A percentile compares a stretch with the other conserved stretches of the same genome.
Conservation (phyloP, 495 filamentous ascomycete species). For the Penicillium bovifimosum region DNA sequence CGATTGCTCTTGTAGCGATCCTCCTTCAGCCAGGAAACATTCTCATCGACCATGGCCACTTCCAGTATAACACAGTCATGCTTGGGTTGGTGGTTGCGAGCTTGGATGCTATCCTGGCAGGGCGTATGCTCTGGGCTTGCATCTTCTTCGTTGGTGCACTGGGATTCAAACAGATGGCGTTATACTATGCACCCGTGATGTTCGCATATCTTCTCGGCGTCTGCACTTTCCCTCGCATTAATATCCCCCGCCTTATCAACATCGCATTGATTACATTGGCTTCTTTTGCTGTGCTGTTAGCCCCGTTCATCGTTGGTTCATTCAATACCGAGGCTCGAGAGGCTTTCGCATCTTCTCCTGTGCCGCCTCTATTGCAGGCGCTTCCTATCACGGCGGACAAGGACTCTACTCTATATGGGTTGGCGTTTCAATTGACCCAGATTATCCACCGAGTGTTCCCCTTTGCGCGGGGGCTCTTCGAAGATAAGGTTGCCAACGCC, state of each 20-base stretch:
- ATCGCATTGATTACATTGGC: conserved; percentile 67
- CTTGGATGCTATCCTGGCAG: conserved; percentile 81
- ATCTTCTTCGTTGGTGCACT: conserved; percentile 92
- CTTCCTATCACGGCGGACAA: conserved; percentile 56
- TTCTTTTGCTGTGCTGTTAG: conserved; percentile 68
- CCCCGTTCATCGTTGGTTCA: conserved; percentile 63
- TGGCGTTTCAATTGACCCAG: conserved; percentile 72
- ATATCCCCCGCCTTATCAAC: conserved; percentile 61
- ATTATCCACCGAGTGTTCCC: conserved; percentile 87
- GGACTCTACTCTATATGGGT: conserved; percentile 60
- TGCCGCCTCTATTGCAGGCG: conserved; percentile 53
- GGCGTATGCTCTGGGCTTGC: conserved; percentile 77
- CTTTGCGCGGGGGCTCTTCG: conserved; percentile 88
- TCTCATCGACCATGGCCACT: conserved; percentile 95
- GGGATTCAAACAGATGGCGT: conserved; percentile 97
- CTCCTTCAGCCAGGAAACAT: conserved; percentile 90
- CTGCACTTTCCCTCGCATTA: conserved; percentile 70
- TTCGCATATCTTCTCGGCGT: conserved; percentile 87
- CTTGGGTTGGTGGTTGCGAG: conserved; percentile 80
- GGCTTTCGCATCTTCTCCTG: conserved; percentile 36
- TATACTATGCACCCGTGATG: conserved; percentile 90
- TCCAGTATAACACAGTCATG: conserved; percentile 99
- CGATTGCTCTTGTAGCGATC: conserved; percentile 80
- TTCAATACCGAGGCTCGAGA: conserved; percentile 26
- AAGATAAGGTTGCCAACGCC: conserved; percentile 97